Base-by-base conservation (phyloP, 306 rosid genomes). In the Inga oerstediana region DNA sequence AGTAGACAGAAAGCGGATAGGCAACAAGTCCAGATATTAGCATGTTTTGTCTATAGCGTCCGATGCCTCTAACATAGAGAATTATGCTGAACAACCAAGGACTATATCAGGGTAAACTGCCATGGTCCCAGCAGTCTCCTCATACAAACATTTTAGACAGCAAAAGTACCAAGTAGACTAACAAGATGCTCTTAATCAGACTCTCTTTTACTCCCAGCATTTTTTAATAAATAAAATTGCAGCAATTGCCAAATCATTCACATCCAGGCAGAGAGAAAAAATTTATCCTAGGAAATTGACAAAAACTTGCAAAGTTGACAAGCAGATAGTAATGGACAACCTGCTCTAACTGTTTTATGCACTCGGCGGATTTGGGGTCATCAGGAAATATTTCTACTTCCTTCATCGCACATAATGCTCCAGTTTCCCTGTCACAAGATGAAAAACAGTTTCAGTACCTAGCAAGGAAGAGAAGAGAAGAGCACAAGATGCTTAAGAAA, bases 401-500 rank as follows among this genome's bases (percentile, higher is more conserved):
- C 88, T 97, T 97, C 99, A 97, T 92, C 58, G 99, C 99, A 89
- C 98, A 97, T 87, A 97, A 85, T 77, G 99, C 94, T 82, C 99
- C 99, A 71, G 96, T 97, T 87, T 89, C 90, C 78, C 98, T 96
- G 84, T 32, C 35, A 72, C 49, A 34, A 72, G 64, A 80, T n/a
- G 20, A 34, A 72, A 72, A 13, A 24, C 39, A 27, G 7, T 79
- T 27, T 70, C 77, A 79, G 59, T 85, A 76, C 64, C 52, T 65
- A 73, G 32, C 77, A 64, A 72, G 64, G 77, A 67, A 79, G 34
- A 76, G 75, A 78, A 85, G 69, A 75, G 19, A 58, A n/a, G n/a
- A 84, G 46, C 64, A 45, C 45, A 75, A 70, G 44, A 72, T 51
- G 20, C 27, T 51, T 19, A 61, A 5, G 48, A 81, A 84, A 79